A percentile compares a stretch with the other conserved stretches of the same genome.
These are phyloP conservation scores for Mycoemilia scoparia DNA, from an alignment of 192 early-diverging fungal species.

Conservation along the genomic window DNA sequence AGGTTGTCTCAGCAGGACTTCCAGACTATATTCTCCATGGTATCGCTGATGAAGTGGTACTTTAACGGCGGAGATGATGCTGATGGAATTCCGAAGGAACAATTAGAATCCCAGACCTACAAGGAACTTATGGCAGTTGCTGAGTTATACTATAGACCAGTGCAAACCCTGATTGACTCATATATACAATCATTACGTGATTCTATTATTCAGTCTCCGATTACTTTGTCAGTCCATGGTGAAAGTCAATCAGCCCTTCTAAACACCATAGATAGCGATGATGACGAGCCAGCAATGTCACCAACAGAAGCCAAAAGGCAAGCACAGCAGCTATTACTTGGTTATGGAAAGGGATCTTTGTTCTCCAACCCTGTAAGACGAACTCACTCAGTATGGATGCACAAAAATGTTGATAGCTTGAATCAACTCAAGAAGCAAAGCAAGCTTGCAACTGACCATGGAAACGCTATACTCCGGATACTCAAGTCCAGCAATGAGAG, in stretches of 20 bases:
- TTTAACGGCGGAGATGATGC: slow-evolving; percentile 53
- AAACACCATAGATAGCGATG: not conserved
- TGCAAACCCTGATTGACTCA: slow-evolving; percentile 39
- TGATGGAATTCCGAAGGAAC: slow-evolving; percentile 40
- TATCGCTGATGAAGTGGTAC: slow-evolving; percentile 53
- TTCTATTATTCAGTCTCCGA: slow-evolving; percentile 3
- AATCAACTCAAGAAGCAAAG: slow-evolving; percentile 11
- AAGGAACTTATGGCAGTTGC: slow-evolving; percentile 40
- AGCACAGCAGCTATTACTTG: slow-evolving; percentile 6
- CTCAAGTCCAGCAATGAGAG: slow-evolving; percentile 25
- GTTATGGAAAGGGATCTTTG: slow-evolving; percentile 14
- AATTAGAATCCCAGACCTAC: slow-evolving; percentile 45
- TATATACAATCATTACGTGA: slow-evolving; percentile 30
- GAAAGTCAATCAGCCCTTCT: not conserved
- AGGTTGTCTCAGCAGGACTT: slow-evolving; percentile 45
- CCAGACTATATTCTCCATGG: slow-evolving; percentile 46
- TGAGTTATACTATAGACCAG: slow-evolving; percentile 46
- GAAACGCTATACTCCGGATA: slow-evolving; percentile 24
- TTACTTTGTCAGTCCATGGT: not conserved
- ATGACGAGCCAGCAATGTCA: not conserved
- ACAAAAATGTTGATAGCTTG: slow-evolving; percentile 23
- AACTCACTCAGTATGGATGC: slow-evolving; percentile 29
- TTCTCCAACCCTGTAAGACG: slow-evolving; percentile 10
- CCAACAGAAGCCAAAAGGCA: slow-evolving; percentile 2
- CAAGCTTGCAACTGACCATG: slow-evolving; percentile 24